Evolutionary conservation across 331 rosid species (phyloP).

Genomic region (Quercus lobata): DNA sequence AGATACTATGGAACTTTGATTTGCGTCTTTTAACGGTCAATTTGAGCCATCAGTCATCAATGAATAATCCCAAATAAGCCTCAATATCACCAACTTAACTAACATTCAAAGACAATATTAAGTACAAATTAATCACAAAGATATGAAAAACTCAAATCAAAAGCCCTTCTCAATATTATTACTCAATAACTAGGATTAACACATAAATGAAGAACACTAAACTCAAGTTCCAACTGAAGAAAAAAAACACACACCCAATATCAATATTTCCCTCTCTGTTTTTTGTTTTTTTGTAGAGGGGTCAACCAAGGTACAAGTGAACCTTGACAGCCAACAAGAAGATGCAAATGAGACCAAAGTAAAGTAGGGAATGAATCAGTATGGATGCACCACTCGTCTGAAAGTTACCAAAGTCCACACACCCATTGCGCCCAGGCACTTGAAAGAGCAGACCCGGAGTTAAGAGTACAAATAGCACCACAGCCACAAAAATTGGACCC

Average conservation of each 20-base stretch:
- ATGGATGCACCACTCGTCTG: slow-evolving; percentile 82
- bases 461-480: slow-evolving; percentile 62
- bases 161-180: not conserved
- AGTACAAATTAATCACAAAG: not conserved
- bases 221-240: not conserved
- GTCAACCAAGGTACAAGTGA: slow-evolving; percentile 56
- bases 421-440: slow-evolving; percentile 66
- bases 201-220: not conserved
- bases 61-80: too few species aligned
- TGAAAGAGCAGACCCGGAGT: slow-evolving; percentile 82
- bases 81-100: not conserved
- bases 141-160: not conserved
- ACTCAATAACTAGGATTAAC: not conserved
- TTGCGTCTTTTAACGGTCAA: not conserved
- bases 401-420: slow-evolving; percentile 74
- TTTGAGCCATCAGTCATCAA: not conserved
- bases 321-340: slow-evolving; percentile 64
- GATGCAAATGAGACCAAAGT: slow-evolving; percentile 64
- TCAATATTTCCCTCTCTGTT: not conserved
- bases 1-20: not conserved
- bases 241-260: not conserved
- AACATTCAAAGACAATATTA: not conserved
- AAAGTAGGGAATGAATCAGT: slow-evolving; percentile 71
- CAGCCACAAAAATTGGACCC: slow-evolving; percentile 79
- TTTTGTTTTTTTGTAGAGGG: not conserved